Base-by-base conservation (phyloP, 257 asterid genomes). In the Primulina eburnea region DNA sequence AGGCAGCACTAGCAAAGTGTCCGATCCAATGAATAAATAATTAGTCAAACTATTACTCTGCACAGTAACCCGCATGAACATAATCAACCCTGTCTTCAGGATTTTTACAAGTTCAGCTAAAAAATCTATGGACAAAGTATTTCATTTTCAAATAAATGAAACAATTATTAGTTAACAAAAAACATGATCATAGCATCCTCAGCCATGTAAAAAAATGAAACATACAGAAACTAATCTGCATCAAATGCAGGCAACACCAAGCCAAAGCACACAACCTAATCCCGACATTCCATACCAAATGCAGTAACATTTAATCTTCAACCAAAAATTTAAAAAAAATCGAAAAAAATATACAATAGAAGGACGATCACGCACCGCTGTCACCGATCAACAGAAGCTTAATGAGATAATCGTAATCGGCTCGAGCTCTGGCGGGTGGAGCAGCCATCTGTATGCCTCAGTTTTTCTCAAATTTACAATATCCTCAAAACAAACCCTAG, bases 351-450 rank as follows among this genome's bases (percentile, higher is more conserved):
- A 38, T 8, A 38, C 7, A 38, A 38, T 38, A 8, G 50, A 38
- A 38, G 4, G 50, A 38, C 50, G 16, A 60, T 64, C 20, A 77
- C 75, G 69, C n/a, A 87, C 89, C 90, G 84, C 92, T 87, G 80
- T 87, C 92, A 60, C 90, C 89, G 80, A 87, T 87, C 84, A 87
- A 76, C 29, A 87, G 92, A 65, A 82, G 92, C 70, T 87, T 84
- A 75, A 87, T 87, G 76, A 84, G 90, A 55, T 75, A 84, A 81
- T 87, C 89, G 70, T 87, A 87, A 82, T 87, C 92, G 40, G 92
- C 92, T 69, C 92, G 85, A 77, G 86, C 92, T 82, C 91, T 78
- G 68, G 88, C 85, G 75, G 92, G 89, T 73, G 88, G 80, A 71
- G 85, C 89, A 61, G 89, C 92, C 89, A 87, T 82, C 81, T 73